Evolutionary conservation across 169 alveolate species (phyloP), one percentile per base, ranked within the genome.

Genomic region (Eimeria nieschulzi): DNA sequence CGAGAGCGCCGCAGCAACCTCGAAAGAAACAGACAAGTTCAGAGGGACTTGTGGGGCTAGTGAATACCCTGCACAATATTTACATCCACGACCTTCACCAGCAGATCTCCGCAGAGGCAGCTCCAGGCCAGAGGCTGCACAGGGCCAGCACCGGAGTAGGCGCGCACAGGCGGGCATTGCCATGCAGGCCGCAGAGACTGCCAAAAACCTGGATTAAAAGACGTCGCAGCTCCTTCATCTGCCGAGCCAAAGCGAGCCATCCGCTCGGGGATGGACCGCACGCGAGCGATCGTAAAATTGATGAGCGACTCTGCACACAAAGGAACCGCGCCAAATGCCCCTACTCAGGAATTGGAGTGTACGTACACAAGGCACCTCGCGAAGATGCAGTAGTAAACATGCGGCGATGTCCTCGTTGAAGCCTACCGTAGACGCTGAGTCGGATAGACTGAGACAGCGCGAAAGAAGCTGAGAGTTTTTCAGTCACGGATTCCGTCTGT

Each of bases 181-280:
- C 0, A n/a, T 9, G 0, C 7, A 2, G 7, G 9, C 9, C 68
- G 15, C n/a, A 15, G 5, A 15, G 68, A 59, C 15, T 7, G n/a
- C 15, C 15, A 59, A 59, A 59, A 15, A 59, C 15, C 15, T 7
- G 23, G 8, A 7, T 59, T 59, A 5, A 15, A 59, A 59, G 15
- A 15, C 12, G 15, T 9, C 9, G 15, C 8, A 9, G 7, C 6
- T 8, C 10, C 21, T 66, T 66, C 76, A 6, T 66, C 76, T 66
- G 76, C 91, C 55, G 71, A 64, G 56, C 91, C 91, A 46, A 7
- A 17, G 53, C 82, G 82, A 5, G 82, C 70, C 91, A 83, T 83
- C 53, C 91, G 78, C 68, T 83, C 91, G 19, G 91, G 91, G 9
- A 83, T 61, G 2, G 70, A 63, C 21, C 78, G 91, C 53, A 83